Conservation (phyloP, 2,329 filamentous ascomycete species). For the Hirsutella minnesotensis region DNA sequence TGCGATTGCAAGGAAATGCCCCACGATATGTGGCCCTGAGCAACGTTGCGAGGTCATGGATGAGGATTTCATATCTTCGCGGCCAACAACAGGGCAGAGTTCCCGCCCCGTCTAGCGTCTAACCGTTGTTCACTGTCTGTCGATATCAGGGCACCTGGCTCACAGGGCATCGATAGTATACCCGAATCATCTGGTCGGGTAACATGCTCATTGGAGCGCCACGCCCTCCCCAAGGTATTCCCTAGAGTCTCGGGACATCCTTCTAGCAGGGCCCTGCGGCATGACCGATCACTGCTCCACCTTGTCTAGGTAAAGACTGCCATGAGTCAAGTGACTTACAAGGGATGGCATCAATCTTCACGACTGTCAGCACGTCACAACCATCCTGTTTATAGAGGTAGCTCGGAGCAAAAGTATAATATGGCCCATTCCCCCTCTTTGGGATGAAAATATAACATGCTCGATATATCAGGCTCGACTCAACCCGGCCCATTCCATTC, state of each 20-base stretch:
- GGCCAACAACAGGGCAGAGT: too few species aligned
- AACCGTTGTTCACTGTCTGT: background rate
- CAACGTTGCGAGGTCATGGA: too few species aligned
- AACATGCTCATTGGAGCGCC: constrained; percentile 3
- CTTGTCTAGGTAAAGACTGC: background rate
- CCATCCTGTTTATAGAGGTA: too few species aligned
- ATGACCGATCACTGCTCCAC: background rate
- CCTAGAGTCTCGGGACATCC: background rate
- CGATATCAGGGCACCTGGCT: background rate
- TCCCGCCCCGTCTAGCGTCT: background rate
- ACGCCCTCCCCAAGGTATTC: background rate
- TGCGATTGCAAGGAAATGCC: background rate
- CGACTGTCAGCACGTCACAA: too few species aligned
- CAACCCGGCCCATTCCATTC: background rate
- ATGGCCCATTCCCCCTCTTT: background rate
- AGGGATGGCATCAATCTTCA: background rate
- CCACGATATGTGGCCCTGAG: background rate
- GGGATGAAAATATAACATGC: background rate
- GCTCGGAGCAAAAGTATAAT: background rate
- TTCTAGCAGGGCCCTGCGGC: background rate
- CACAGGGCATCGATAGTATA: background rate
- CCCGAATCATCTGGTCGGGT: constrained; percentile 1
- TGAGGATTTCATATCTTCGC: too few species aligned
- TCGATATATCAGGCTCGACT: background rate
- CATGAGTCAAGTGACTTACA: background rate